These are phyloP conservation scores for Lichina pygmaea DNA, from an alignment of 495 filamentous ascomycete species.

Conservation along the genomic window DNA sequence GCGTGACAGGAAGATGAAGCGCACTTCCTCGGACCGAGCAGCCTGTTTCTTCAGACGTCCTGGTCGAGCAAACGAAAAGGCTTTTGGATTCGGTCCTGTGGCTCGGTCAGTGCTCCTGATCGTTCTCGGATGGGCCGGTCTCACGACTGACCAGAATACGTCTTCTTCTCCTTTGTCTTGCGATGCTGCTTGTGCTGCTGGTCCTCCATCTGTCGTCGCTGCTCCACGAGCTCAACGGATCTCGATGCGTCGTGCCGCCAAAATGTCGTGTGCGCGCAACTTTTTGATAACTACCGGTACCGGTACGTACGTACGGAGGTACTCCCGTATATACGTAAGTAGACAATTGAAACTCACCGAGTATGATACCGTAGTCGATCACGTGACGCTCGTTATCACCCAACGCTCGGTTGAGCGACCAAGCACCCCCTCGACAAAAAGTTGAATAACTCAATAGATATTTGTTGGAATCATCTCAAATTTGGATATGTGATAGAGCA, in stretches of 20 bases:
- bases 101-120: conserved; percentile 1
- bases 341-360: too few relatives aligned
- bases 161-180: conserved; percentile 77
- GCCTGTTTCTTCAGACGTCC: conserved; percentile 64
- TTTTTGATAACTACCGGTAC: too few relatives aligned
- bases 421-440: too few relatives aligned
- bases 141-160: conserved; percentile 16
- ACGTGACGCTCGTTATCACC: too few relatives aligned
- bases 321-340: too few relatives aligned
- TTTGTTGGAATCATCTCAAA: too few relatives aligned
- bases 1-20: conserved; percentile 2
- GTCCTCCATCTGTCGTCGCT: conserved; percentile 33
- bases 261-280: too few relatives aligned
- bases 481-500: too few relatives aligned
- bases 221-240: neutral
- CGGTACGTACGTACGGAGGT: too few relatives aligned
- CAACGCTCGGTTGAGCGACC: too few relatives aligned
- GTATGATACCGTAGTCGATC: too few relatives aligned
- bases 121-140: conserved; percentile 1
- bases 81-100: conserved; percentile 64
- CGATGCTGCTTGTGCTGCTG: conserved; percentile 73
- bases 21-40: conserved; percentile 74
- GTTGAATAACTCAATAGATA: too few relatives aligned
- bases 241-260: neutral
- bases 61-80: conserved; percentile 65